Evolutionary conservation across 345 rosid species (phyloP).

Genomic region (Murraya koenigii): DNA sequence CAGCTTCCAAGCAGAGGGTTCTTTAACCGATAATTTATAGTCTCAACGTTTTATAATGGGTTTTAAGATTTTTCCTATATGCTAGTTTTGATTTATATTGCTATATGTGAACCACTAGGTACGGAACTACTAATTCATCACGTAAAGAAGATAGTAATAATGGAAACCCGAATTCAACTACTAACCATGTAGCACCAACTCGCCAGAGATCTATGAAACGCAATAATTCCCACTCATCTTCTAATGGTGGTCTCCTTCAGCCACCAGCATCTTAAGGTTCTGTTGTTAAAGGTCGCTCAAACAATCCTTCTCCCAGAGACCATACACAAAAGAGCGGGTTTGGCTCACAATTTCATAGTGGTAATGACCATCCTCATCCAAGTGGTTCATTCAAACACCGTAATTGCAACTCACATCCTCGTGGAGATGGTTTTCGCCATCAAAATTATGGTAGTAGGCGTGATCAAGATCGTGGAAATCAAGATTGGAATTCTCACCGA

Average conservation of each 20-base stretch:
- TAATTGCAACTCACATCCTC: slow-evolving; percentile 44
- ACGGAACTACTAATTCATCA: slow-evolving; percentile 27
- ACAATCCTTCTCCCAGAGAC: slow-evolving; percentile 53
- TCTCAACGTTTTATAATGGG: background rate
- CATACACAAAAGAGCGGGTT: slow-evolving; percentile 51
- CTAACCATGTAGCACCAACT: slow-evolving; percentile 28
- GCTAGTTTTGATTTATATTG: background rate
- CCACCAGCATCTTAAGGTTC: slow-evolving; percentile 34
- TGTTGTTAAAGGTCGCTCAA: slow-evolving; percentile 32
- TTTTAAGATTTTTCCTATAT: background rate
- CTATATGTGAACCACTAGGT: slow-evolving; percentile 29
- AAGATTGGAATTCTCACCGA: slow-evolving; percentile 58
- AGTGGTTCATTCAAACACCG: slow-evolving; percentile 68
- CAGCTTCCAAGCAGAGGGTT: background rate
- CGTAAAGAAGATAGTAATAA: slow-evolving; percentile 35
- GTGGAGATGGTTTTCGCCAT: slow-evolving; percentile 64
- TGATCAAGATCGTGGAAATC: slow-evolving; percentile 67
- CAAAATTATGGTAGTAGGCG: slow-evolving; percentile 72
- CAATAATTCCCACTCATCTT: slow-evolving; percentile 25
- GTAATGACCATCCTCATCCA: slow-evolving; percentile 54
- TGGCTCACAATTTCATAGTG: slow-evolving; percentile 45
- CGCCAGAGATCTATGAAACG: slow-evolving; percentile 50
- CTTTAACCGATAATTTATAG: background rate
- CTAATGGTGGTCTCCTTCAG: slow-evolving; percentile 42
- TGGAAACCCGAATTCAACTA: slow-evolving; percentile 31